Base-by-base conservation (phyloP, 2,329 filamentous ascomycete species). In the Fusarium kyushuense region DNA sequence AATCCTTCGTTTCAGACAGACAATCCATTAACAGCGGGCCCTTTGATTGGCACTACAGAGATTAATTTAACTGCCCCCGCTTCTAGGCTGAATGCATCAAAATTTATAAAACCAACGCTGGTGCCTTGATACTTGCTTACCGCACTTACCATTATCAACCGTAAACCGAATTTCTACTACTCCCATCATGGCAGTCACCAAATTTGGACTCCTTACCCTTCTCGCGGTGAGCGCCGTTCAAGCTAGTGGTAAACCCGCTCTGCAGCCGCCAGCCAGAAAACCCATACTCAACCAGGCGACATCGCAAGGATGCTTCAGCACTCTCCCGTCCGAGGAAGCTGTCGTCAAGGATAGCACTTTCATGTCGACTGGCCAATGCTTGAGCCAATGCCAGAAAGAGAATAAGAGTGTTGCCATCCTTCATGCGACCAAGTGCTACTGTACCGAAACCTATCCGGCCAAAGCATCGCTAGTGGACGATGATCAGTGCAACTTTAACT, bases 241-340 rank as follows among this genome's bases (percentile, higher is more conserved):
- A 21, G 47, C 17, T 5, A 51, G 17, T 13, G 32, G 13, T 5
- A 36, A 8, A 21, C n/a, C 27, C 0, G 12, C 27, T 10, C 0
- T 11, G 87, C 76, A 86, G 86, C 1, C 4, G 2, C 68, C 68
- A 16, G 30, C 23, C 4, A 12, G 25, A 12, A 10, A 14, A 2
- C 38, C 69, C 5, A 3, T 35, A 2, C 1, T 53, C 6, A 19
- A 40, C 11, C 0, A 51, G 11, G 5, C 35, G 19, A 70, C 60
- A 8, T 40, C 67, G 3, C 66, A 70, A 11, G 70, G 70, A 25
- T 72, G 70, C 41, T 72, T 54, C 43, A 42, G 32, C 17, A 38
- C 58, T 23, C 60, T 62, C 19, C 38, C 69, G n/a, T 46, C 41
- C 5, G 16, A 40, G 2, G 9, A 3, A 4, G 11, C 32, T 11